Evolutionary conservation across 768 basidiomycete genomes (phyloP), one percentile per base, ranked within the genome.

Genomic region (Lactarius hengduanensis): DNA sequence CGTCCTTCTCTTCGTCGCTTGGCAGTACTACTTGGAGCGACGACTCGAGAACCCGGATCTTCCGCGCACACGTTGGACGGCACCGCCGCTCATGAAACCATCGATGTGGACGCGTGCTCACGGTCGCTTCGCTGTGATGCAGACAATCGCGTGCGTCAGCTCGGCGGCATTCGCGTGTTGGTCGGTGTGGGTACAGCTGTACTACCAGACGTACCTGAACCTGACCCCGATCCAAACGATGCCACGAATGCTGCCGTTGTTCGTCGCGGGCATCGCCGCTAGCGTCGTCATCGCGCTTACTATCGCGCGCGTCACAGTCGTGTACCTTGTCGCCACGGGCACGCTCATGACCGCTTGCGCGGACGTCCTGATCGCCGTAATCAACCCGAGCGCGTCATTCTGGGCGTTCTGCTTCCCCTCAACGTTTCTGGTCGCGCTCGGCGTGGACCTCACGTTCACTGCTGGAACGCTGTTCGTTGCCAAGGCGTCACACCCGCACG

Each of bases 391-490:
- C 0, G 78, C 78, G 8, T 76, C 85, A 1, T 93, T 87, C 70
- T 93, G 91, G 92, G 88, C 87, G 1, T 89, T 81, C 65, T 86
- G 84, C 6, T 93, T 93, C 75, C 89, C 90, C 0, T 83, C 87
- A 1, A 82, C 89, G 0, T 76, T 84, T 47, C 64, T 89, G 55
- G 76, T 83, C 26, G 91, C 92, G 16, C 81, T 91, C 57, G 92
- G 92, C 22, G 90, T 86, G 1, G 92, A 93, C 72, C 90, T 93
- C 68, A 85, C 90, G 2, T 92, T 86, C 71, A 78, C 91, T 0
- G 77, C 85, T 0, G 92, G 91, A 2, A 89, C 88, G 6, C 76
- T 93, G 18, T 93, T 89, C 70, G 83, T 91, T 53, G 88, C 90
- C 3, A 88, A 87, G 71, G 80, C 88, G 11, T 81, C 85, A 2